These are phyloP conservation scores for Colletotrichum agaves DNA, from an alignment of 2,329 filamentous ascomycete species.

Conservation along the genomic window DNA sequence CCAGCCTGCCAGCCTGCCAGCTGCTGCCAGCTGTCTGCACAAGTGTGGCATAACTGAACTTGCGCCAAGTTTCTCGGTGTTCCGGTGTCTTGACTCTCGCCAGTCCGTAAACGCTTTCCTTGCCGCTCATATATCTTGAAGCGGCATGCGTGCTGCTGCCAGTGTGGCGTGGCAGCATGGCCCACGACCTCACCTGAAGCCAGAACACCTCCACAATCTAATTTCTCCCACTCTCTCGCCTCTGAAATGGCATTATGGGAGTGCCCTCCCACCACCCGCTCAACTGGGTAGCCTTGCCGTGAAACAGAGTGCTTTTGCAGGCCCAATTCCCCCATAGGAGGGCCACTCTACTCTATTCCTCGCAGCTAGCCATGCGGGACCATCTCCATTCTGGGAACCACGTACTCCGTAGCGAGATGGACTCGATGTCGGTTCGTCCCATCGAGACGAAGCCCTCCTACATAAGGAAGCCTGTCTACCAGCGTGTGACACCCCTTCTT, in stretches of 20 bases:
- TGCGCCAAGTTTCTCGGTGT: too few species aligned
- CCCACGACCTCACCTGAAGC: constrained; percentile 36
- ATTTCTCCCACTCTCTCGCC: constrained; percentile 1
- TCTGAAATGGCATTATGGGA: constrained; percentile 8
- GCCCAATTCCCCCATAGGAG: constrained; percentile 16
- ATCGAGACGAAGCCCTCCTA: constrained; percentile 1
- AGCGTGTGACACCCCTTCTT: not conserved
- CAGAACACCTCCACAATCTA: constrained; percentile 33
- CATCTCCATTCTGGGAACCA: constrained; percentile 20
- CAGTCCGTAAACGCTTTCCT: constrained; percentile 2
- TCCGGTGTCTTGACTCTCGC: too few species aligned
- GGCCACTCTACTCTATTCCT: constrained; percentile 34
- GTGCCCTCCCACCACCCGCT: constrained; percentile 1
- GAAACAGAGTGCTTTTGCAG: constrained; percentile 13
- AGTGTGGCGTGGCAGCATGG: constrained; percentile 25
- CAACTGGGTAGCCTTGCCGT: constrained; percentile 28
- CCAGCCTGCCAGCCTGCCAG: too few species aligned
- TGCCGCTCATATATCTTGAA: constrained; percentile 19
- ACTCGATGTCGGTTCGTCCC: constrained; percentile 20
- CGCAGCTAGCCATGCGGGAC: constrained; percentile 34
- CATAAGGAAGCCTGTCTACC: constrained; percentile 24
- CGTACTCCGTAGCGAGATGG: constrained; percentile 20
- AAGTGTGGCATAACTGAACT: too few species aligned
- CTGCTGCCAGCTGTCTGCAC: too few species aligned
- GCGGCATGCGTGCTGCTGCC: constrained; percentile 5